A percentile compares a stretch with the other conserved stretches of the same genome.
phyloP scores from a whole-genome alignment of 177 flowering plant species.

The Tripterygium wilfordii region DNA sequence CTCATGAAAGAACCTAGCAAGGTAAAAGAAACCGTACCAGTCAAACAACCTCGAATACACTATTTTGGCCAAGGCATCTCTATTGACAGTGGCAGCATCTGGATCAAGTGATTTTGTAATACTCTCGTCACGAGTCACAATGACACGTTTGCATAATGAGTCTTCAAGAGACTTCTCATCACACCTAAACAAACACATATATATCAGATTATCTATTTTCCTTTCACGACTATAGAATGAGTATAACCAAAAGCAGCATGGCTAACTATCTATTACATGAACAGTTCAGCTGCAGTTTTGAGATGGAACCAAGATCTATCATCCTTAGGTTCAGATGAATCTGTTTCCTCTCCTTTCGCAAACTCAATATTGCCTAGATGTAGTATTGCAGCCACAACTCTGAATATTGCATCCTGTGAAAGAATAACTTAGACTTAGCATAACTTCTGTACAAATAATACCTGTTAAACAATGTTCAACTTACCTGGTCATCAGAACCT shows the following conservation, averaged over 20 bases:
- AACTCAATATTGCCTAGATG: slow-evolving; percentile 97
- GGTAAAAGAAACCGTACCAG: slow-evolving; percentile 44
- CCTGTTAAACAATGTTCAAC: not conserved
- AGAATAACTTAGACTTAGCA: slow-evolving; percentile 3
- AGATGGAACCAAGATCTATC: slow-evolving; percentile 82
- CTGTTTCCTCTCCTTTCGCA: slow-evolving; percentile 66
- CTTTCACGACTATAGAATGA: not conserved
- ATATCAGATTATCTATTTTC: slow-evolving; percentile 2
- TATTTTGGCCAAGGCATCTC: slow-evolving; percentile 94
- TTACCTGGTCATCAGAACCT: slow-evolving; percentile 77
- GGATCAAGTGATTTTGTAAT: slow-evolving; percentile 89
- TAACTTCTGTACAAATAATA: not conserved
- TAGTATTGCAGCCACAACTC: slow-evolving; percentile 93
- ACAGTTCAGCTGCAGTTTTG: slow-evolving; percentile 79
- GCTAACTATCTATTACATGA: slow-evolving; percentile 57
- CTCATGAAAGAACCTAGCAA: not conserved
- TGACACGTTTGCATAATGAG: slow-evolving; percentile 89
- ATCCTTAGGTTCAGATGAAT: slow-evolving; percentile 92
- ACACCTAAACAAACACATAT: slow-evolving; percentile 73
- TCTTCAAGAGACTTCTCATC: slow-evolving; percentile 85
- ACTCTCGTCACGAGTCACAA: slow-evolving; percentile 92
- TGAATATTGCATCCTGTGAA: slow-evolving; percentile 85
- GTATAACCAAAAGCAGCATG: not conserved
- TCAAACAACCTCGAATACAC: slow-evolving; percentile 93
- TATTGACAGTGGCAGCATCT: slow-evolving; percentile 70